phyloP scores from a whole-genome alignment of 2,329 filamentous ascomycete species.

The Talaromyces verruculosus region DNA sequence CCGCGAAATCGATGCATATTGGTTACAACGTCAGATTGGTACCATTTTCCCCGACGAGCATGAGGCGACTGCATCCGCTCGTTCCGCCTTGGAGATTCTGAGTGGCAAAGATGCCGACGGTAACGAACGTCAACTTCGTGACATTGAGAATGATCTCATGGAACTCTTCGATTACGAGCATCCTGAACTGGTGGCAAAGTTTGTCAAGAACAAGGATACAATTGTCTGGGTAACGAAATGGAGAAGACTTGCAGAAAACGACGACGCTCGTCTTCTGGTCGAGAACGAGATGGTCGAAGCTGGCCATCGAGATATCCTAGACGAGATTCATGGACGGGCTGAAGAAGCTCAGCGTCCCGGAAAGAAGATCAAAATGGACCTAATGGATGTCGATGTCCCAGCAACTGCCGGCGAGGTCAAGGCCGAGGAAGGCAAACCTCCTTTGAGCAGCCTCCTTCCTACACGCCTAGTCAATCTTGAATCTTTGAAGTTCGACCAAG shows the following conservation, averaged over 20 bases:
- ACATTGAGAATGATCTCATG: constrained; percentile 98
- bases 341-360: constrained; percentile 61
- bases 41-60: constrained; percentile 86
- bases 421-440: constrained; percentile 51
- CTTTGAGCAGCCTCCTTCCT: constrained; percentile 78
- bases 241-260: constrained; percentile 76
- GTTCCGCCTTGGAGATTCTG: constrained; percentile 77
- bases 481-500: constrained; percentile 94
- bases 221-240: constrained; percentile 93
- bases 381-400: constrained; percentile 84
- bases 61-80: constrained; percentile 88
- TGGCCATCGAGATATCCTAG: constrained; percentile 80
- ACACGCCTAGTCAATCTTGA: constrained; percentile 88
- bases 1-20: constrained; percentile 94
- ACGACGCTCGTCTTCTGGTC: constrained; percentile 68
- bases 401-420: constrained; percentile 51
- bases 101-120: constrained; percentile 71
- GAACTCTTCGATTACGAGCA: constrained; percentile 97
- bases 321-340: constrained; percentile 76
- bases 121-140: constrained; percentile 79
- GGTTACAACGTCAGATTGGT: constrained; percentile 91
- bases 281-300: constrained; percentile 91
- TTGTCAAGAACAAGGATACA: constrained; percentile 90
- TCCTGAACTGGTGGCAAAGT: constrained; percentile 84
- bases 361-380: constrained; percentile 77